Evolutionary conservation across 2,329 filamentous ascomycete genomes (phyloP), one percentile per base, ranked within the genome.

Genomic region (Sclerotinia subarctica): DNA sequence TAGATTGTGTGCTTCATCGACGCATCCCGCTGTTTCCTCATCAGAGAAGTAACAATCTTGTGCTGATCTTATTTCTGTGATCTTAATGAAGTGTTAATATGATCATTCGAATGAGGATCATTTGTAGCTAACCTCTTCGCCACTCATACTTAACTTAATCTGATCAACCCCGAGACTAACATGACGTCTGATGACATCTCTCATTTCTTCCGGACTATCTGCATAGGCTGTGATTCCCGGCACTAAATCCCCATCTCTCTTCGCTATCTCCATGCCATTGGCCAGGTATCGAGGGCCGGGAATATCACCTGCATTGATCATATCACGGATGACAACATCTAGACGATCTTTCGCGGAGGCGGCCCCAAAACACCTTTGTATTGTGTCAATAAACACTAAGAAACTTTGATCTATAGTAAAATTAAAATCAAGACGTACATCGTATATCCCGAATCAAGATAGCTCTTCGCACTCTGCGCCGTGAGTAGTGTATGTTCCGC

Each of bases 381-480:
- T 42, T 17, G 15, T 17, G 15, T 42, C 38, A 42, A 42, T 17
- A 17, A 17, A 42, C 38, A 17, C 3, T 1, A 5, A 17, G 38
- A 6, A 42, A 42, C 38, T 42, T 42, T 42, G 15, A 15, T 46
- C 29, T 21, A 2, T 17, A 66, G 17, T 68, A 47, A 24, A 52
- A 46, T n/a, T 24, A 29, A 17, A 15, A 46, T 21, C 10, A 17
- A 32, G 6, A 62, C 65, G 11, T 66, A 77, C 81, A 83, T 83
- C 0, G 82, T 84, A 72, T 83, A 84, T 0, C 82, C 82, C 5
- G 79, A 82, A 71, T 84, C 82, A 10, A 83, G 73, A 69, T 80
- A 84, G 56, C 77, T 79, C 71, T 79, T 76, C 0, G 82, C 82
- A 44, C 75, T 63, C 44, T 24, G 35, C 24, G 24, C 59, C 21